A percentile compares a stretch with the other conserved stretches of the same genome.
phyloP scores from a whole-genome alignment of 495 filamentous ascomycete genomes.

The Trichoderma erinaceum region DNA sequence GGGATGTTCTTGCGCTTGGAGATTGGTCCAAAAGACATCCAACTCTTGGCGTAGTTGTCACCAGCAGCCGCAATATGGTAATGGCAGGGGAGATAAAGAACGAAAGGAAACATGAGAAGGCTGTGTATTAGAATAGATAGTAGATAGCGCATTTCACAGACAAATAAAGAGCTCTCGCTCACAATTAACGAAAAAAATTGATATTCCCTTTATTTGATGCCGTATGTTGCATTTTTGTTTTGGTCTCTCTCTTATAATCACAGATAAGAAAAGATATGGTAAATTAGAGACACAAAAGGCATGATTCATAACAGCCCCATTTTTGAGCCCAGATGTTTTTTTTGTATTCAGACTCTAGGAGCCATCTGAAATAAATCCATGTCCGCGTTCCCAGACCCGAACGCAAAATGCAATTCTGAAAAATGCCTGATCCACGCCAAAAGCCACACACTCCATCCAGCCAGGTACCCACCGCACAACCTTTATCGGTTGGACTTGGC shows the following conservation, averaged over 20 bases:
- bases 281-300: conserved; percentile 13
- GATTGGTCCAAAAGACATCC: conserved; percentile 17
- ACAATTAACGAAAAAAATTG: not conserved
- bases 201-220: conserved; percentile 2
- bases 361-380: conserved; percentile 16
- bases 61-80: not conserved
- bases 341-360: conserved; percentile 17
- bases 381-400: conserved; percentile 17
- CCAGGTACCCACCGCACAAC: conserved; percentile 17
- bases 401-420: conserved; percentile 19
- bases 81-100: not conserved
- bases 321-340: conserved; percentile 11
- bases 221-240: not conserved
- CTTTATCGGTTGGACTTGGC: conserved; percentile 98
- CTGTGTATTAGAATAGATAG: not conserved
- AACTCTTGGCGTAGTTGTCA: not conserved
- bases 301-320: conserved; percentile 12
- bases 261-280: not conserved
- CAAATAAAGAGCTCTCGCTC: not conserved
- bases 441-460: conserved; percentile 14
- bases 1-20: conserved; percentile 59
- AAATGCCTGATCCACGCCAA: conserved; percentile 15
- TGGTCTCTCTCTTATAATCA: conserved; percentile 6
- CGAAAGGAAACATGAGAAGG: not conserved
- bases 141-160: not conserved